Evolutionary conservation across 306 rosid genomes (phyloP), one percentile per base, ranked within the genome.

Genomic region (Begonia fuchsioides): DNA sequence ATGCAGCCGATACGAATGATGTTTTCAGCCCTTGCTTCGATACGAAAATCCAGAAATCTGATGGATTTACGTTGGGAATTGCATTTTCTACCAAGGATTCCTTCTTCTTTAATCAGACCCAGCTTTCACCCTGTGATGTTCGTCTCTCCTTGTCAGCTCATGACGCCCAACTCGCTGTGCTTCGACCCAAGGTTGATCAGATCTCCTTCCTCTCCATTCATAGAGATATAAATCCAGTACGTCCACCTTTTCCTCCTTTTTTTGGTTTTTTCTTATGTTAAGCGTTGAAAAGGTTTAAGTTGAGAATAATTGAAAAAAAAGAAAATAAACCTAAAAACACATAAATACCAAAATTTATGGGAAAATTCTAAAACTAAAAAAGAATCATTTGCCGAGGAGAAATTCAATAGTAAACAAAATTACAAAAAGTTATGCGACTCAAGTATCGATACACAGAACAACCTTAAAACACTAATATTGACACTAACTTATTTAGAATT

Each of bases 121-220:
- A 84, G 54, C 80, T 84, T 62, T 84, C 97, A 0, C 95, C 95
- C 2, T 90, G 97, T 46, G 97, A 90, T 62, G n/a, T 2, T 8
- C 94, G 85, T 20, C 81, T 81, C 0, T 38, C 61, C 10, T 77
- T 84, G 11, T 1, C 76, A 1, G 35, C 7, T 16, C 55, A 67
- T 52, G 67, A 40, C 11, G 87, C 94, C 15, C 74, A 67, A 12
- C 61, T 77, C 43, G 76, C 83, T 11, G 39, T 72, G 11, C 85
- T 84, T 47, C 72, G 95, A 73, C 95, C 97, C 3, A 76, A 56
- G 43, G 83, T 84, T 2, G 95, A 90, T 17, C 79, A 84, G 57
- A 72, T 77, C 68, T 74, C 97, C 9, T 46, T 79, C 5, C 90
- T 90, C 9, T 70, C 82, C 53, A 50, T 84, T 35, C 62, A 76